phyloP scores from a whole-genome alignment of 1,139 yeast genomes.

The Scheffersomyces lignicola region DNA sequence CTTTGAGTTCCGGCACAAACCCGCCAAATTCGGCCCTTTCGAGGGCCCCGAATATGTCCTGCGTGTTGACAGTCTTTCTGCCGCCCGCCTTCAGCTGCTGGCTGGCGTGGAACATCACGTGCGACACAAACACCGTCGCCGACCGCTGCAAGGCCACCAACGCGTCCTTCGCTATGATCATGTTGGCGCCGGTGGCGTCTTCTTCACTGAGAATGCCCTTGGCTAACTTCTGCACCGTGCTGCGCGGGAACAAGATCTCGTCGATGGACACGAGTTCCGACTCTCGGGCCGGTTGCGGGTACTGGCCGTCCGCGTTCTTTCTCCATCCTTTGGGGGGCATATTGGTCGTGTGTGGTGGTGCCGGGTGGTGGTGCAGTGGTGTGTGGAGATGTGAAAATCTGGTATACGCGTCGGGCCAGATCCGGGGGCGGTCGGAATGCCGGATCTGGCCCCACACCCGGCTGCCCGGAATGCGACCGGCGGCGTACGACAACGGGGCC shows the following conservation, averaged over 20 bases:
- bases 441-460: no score
- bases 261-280: conserved; percentile 64
- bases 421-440: conserved; percentile 2
- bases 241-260: conserved; percentile 65
- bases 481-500: no score
- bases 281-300: conserved; percentile 54
- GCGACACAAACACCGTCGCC: conserved; percentile 73
- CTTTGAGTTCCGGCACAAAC: conserved; percentile 53
- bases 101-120: conserved; percentile 63
- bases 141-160: conserved; percentile 66
- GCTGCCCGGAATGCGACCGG: no score
- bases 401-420: background rate
- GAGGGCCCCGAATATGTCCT: conserved; percentile 62
- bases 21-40: conserved; percentile 56
- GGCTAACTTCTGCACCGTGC: conserved; percentile 61
- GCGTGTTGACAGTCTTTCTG: conserved; percentile 64
- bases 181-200: conserved; percentile 26
- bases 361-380: no score
- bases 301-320: conserved; percentile 68
- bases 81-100: conserved; percentile 50
- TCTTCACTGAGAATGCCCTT: conserved; percentile 39
- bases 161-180: conserved; percentile 63
- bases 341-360: conserved; percentile 6
- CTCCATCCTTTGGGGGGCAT: conserved; percentile 90
- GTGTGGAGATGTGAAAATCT: conserved; percentile 1